phyloP scores from a whole-genome alignment of 768 basidiomycete species.

The Leucocoprinus birnbaumii region DNA sequence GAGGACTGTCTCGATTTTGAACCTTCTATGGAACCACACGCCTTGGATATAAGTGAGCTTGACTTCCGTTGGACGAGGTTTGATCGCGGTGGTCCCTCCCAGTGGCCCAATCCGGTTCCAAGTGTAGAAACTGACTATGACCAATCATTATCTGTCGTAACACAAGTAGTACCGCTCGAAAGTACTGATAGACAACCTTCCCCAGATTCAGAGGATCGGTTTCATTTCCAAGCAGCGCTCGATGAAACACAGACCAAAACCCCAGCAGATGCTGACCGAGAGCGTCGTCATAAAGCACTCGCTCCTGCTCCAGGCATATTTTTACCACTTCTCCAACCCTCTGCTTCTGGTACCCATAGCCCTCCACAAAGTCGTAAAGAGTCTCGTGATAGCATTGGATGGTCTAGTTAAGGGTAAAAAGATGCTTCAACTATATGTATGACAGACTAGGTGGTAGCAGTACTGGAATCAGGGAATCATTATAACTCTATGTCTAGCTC shows the following conservation, averaged over 20 bases:
- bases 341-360: background rate
- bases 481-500: conserved; percentile 5
- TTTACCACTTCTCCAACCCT: conserved; percentile 29
- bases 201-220: background rate
- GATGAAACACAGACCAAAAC: background rate
- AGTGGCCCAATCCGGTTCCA: background rate
- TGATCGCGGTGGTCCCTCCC: conserved; percentile 18
- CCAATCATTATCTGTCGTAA: too few species aligned
- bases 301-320: conserved; percentile 35
- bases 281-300: conserved; percentile 19
- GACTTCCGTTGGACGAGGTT: conserved; percentile 62
- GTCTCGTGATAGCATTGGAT: conserved; percentile 37
- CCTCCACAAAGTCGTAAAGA: conserved; percentile 15
- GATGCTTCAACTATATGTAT: background rate
- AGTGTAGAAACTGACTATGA: background rate
- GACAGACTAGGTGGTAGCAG: background rate
- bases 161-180: too few species aligned
- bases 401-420: conserved; percentile 18
- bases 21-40: conserved; percentile 27
- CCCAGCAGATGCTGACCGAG: background rate
- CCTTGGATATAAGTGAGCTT: conserved; percentile 36
- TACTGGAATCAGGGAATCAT: conserved; percentile 10
- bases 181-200: too few species aligned
- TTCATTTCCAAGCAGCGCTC: conserved; percentile 1
- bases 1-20: conserved; percentile 46